These are phyloP conservation scores for Aurinia saxatilis DNA, from an alignment of 345 rosid species.

Conservation along the genomic window DNA sequence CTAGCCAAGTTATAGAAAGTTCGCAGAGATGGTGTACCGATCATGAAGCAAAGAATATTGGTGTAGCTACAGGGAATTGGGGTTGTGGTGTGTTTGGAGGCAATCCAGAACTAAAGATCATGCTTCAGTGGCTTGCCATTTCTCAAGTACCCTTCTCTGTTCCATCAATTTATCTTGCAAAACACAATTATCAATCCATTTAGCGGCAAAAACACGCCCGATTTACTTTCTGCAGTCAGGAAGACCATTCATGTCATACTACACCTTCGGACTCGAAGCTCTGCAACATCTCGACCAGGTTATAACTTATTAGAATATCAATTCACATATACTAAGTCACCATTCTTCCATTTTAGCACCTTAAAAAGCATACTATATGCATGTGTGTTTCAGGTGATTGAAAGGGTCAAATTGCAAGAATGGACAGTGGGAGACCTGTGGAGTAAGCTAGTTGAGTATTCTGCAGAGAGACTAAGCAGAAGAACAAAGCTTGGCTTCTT, in stretches of 20 bases:
- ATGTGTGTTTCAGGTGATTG: constrained; percentile 6
- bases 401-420: neutral
- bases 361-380: neutral
- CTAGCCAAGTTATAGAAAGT: neutral
- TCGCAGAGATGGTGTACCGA: constrained; percentile 2
- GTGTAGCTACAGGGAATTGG: constrained; percentile 92
- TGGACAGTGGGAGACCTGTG: constrained; percentile 22
- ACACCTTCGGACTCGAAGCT: constrained; percentile 19
- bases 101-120: constrained; percentile 70
- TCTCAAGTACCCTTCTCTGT: constrained; percentile 16
- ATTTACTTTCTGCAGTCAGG: constrained; percentile 7
- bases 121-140: constrained; percentile 28
- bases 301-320: neutral
- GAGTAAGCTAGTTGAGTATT: constrained; percentile 23
- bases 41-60: constrained; percentile 19
- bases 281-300: constrained; percentile 16
- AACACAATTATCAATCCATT: neutral
- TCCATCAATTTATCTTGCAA: neutral
- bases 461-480: constrained; percentile 6
- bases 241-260: constrained; percentile 23
- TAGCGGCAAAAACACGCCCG: neutral
- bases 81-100: constrained; percentile 98
- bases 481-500: constrained; percentile 24
- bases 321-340: neutral
- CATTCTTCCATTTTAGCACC: neutral